phyloP scores from a whole-genome alignment of 768 basidiomycete genomes.

The button mushroom (Agaricus bisporus) region DNA sequence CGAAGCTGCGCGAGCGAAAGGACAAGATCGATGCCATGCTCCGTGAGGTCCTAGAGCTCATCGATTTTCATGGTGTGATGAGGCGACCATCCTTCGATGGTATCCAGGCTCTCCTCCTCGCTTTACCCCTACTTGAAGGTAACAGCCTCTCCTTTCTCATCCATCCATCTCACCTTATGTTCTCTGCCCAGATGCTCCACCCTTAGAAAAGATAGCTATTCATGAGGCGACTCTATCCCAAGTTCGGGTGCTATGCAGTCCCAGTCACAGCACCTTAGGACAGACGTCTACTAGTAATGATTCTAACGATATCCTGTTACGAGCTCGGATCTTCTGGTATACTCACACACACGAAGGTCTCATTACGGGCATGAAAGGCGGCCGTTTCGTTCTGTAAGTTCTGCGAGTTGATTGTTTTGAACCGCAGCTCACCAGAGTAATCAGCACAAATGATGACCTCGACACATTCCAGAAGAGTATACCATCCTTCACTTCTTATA shows the following conservation, averaged over 20 bases:
- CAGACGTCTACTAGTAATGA: slow-evolving; percentile 37
- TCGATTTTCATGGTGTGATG: slow-evolving; percentile 75
- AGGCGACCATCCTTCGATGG: slow-evolving; percentile 86
- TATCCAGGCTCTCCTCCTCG: slow-evolving; percentile 68
- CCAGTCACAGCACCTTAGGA: slow-evolving; percentile 27
- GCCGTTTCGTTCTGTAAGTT: slow-evolving; percentile 72
- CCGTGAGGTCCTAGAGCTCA: slow-evolving; percentile 67
- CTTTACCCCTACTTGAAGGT: slow-evolving; percentile 86
- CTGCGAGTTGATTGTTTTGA: not conserved
- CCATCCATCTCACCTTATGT: not conserved
- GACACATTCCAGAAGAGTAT: slow-evolving; percentile 63
- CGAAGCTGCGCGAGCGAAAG: slow-evolving; percentile 37
- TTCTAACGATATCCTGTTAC: slow-evolving; percentile 55
- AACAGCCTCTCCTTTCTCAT: slow-evolving; percentile 13
- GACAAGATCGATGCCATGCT: slow-evolving; percentile 63
- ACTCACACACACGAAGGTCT: slow-evolving; percentile 82
- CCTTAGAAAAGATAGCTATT: slow-evolving; percentile 52
- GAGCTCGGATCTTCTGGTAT: slow-evolving; percentile 87
- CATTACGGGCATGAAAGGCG: slow-evolving; percentile 76
- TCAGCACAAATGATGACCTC: slow-evolving; percentile 72
- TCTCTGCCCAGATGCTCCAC: slow-evolving; percentile 31
- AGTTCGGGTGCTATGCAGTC: slow-evolving; percentile 66
- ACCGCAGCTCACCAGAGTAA: not conserved
- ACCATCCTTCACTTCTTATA: slow-evolving; percentile 23
- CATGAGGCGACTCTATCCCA: slow-evolving; percentile 83